Conservation (phyloP, 2,329 filamentous ascomycete genomes). For the Tolypocladium tropicale region DNA sequence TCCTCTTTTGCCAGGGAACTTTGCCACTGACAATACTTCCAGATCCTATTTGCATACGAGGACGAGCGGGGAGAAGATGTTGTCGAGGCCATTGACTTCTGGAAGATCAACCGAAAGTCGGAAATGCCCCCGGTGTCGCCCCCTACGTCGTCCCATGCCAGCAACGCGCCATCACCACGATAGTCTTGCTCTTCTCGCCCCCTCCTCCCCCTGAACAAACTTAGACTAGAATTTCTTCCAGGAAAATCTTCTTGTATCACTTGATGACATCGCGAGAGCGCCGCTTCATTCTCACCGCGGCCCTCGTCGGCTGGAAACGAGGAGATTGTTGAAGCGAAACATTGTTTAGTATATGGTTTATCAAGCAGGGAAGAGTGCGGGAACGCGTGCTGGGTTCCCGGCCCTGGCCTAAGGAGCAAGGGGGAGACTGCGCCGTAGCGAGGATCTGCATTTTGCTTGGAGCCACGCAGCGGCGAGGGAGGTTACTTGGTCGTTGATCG, state of each 20-base stretch:
- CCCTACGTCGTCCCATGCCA: neutral
- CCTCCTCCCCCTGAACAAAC: neutral
- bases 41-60: constrained; percentile 98
- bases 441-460: neutral
- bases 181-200: neutral
- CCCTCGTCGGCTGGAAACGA: neutral
- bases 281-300: neutral
- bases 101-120: constrained; percentile 56
- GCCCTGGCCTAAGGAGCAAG: neutral
- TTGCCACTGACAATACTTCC: neutral
- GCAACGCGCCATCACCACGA: neutral
- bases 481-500: neutral
- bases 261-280: constrained; percentile 4
- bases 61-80: constrained; percentile 90
- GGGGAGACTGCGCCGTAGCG: neutral
- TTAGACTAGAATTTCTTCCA: constrained; percentile 11
- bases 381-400: neutral
- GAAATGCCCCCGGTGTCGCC: constrained; percentile 20
- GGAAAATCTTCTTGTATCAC: constrained; percentile 19
- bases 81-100: constrained; percentile 93
- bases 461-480: neutral
- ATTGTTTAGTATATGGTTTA: neutral
- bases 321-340: neutral
- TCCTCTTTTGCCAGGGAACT: neutral
- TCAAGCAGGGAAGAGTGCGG: neutral